These are phyloP conservation scores for Neostapfia colusana DNA, from an alignment of 176 grass and related monocot species.

Conservation along the genomic window DNA sequence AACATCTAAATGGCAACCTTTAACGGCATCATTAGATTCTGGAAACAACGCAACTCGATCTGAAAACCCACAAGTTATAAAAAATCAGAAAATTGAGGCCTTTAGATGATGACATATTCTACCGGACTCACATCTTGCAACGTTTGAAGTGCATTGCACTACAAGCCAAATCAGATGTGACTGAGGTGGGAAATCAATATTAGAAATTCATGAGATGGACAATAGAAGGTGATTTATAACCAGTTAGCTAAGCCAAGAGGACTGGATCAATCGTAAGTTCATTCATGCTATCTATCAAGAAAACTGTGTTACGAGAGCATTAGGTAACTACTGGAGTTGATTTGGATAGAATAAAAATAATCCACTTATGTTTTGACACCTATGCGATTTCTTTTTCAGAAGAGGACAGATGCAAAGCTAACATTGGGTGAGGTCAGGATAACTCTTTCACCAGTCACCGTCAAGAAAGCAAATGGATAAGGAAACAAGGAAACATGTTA, in stretches of 20 bases:
- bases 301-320: neutral
- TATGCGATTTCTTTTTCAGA: slow-evolving; percentile 23
- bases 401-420: slow-evolving; percentile 37
- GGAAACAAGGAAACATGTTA: slow-evolving; percentile 33
- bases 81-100: no score
- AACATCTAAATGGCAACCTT: no score
- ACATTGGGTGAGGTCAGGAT: slow-evolving; percentile 4
- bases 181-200: no score
- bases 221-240: slow-evolving; percentile 14
- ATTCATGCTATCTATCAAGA: slow-evolving; percentile 6
- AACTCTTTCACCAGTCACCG: slow-evolving; percentile 5
- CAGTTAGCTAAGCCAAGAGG: slow-evolving; percentile 23
- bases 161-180: no score
- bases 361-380: slow-evolving; percentile 35
- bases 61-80: no score
- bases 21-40: no score
- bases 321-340: slow-evolving; percentile 16
- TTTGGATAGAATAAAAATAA: neutral
- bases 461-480: slow-evolving; percentile 48
- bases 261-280: slow-evolving; percentile 2
- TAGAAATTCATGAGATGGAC: no score
- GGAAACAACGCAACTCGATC: no score
- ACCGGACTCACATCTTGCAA: no score
- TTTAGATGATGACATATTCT: no score
- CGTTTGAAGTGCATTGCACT: no score